Evolutionary conservation across 345 rosid genomes (phyloP), one percentile per base, ranked within the genome.

Genomic region (Aquilaria yunnanensis): DNA sequence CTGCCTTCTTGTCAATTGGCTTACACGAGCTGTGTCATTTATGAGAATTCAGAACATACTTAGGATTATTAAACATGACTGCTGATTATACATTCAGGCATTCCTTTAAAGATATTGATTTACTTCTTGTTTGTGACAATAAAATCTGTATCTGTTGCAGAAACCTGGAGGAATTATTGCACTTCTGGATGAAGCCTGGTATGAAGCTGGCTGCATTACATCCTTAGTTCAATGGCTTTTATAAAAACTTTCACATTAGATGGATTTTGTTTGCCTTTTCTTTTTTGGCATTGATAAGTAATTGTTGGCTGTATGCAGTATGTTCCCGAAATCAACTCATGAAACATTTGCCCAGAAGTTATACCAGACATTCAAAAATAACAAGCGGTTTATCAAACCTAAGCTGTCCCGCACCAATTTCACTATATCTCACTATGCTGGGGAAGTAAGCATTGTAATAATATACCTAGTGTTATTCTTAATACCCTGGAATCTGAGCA

Each of bases 111-210:
- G 43, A 4, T 5, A 37, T 37, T 37, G 7, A 4, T 5, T 3
- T 37, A 37, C 3, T 37, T 55, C 33, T 9, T 16, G 57, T 32
- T 14, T 32, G 0, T 54, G 33, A 54, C 6, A 54, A 16, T 16
- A 16, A n/a, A 54, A 33, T 9, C 30, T 9, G n/a, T 43, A 49
- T 64, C 54, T 62, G 51, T 63, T 70, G 70, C 86, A 91, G 97
- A 91, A 86, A 86, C 97, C 96, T 55, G 97, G 94, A 67, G 97
- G 97, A 51, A 78, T 91, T 61, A 88, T 91, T 69, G 80, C 97
- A 65, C 94, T 91, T 72, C 81, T 91, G 45, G 97, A 91, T 80
- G 97, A 91, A 80, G 97, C 97, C 77, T 91, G 96, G 96, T 91
- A 86, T 61, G 84, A 32, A 30, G 54, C 47, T 69, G 47, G 55